A percentile compares a stretch with the other conserved stretches of the same genome.
Evolutionary conservation across 2,329 filamentous ascomycete genomes (phyloP).

Genomic region (Penicillium sp.): DNA sequence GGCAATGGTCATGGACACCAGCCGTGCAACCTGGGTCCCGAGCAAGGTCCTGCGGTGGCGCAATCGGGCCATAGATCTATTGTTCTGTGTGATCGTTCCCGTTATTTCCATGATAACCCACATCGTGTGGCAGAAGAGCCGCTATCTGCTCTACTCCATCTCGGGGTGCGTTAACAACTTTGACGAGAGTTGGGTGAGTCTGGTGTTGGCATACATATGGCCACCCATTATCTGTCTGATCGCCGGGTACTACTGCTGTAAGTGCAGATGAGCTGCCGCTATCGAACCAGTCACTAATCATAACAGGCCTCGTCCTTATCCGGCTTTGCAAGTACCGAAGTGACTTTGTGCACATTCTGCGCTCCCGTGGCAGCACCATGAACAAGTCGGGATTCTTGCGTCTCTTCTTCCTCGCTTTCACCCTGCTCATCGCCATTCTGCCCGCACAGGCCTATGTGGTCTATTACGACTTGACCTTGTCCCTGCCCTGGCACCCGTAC

Average conservation of each 20-base stretch:
- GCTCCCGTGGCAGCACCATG: constrained; percentile 50
- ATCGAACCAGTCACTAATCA: not conserved
- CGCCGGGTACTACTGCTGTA: constrained; percentile 59
- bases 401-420: constrained; percentile 48
- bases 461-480: constrained; percentile 39
- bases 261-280: constrained; percentile 22
- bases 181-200: constrained; percentile 57
- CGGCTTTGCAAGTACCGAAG: constrained; percentile 61
- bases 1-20: constrained; percentile 59
- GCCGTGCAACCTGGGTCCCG: constrained; percentile 52
- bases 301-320: constrained; percentile 56
- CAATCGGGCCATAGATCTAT: constrained; percentile 51
- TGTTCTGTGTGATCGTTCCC: constrained; percentile 58
- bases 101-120: constrained; percentile 56
- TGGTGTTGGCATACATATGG: constrained; percentile 57
- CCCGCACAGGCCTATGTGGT: constrained; percentile 56
- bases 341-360: constrained; percentile 57
- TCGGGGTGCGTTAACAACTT: constrained; percentile 57
- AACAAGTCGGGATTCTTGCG: constrained; percentile 62
- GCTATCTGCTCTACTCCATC: constrained; percentile 60
- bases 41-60: constrained; percentile 49
- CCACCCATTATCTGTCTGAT: constrained; percentile 54
- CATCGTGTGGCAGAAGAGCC: constrained; percentile 58
- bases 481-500: constrained; percentile 44
- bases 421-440: constrained; percentile 56